These are phyloP conservation scores for Ulota crispa DNA, from an alignment of 225 moss, liverwort and hornwort species.

Conservation along the genomic window DNA sequence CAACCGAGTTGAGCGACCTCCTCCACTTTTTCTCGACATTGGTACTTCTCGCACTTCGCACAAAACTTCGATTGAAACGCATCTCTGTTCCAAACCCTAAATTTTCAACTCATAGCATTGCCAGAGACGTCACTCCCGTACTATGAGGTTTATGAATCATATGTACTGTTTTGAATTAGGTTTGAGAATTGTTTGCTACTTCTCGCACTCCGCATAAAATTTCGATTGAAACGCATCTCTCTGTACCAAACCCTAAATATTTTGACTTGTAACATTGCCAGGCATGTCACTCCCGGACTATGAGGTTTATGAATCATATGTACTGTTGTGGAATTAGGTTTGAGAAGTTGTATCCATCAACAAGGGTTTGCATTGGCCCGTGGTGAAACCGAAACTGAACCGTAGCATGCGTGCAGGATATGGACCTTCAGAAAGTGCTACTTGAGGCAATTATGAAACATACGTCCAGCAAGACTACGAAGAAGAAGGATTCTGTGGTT, in stretches of 20 bases:
- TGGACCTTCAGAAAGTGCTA: constrained; percentile 42
- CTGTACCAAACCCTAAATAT: background rate
- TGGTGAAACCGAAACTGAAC: background rate
- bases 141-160: background rate
- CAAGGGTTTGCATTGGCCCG: background rate
- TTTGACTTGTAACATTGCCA: background rate
- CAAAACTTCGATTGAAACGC: background rate
- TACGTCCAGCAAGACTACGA: constrained; percentile 4
- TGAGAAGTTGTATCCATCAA: background rate
- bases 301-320: background rate
- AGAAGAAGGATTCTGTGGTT: background rate
- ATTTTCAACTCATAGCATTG: background rate
- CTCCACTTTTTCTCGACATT: constrained; percentile 37
- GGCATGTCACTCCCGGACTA: background rate
- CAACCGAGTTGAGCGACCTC: constrained; percentile 30
- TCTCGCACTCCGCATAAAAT: background rate
- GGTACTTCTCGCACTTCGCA: constrained; percentile 27
- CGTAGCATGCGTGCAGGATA: constrained; percentile 27
- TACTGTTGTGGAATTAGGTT: background rate
- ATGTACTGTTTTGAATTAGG: background rate
- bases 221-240: background rate
- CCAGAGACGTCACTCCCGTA: background rate
- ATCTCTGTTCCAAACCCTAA: background rate
- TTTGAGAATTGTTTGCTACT: background rate
- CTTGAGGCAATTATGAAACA: constrained; percentile 34